Evolutionary conservation across 2,329 filamentous ascomycete genomes (phyloP), one percentile per base, ranked within the genome.

Genomic region (Fusarium pininemorale): DNA sequence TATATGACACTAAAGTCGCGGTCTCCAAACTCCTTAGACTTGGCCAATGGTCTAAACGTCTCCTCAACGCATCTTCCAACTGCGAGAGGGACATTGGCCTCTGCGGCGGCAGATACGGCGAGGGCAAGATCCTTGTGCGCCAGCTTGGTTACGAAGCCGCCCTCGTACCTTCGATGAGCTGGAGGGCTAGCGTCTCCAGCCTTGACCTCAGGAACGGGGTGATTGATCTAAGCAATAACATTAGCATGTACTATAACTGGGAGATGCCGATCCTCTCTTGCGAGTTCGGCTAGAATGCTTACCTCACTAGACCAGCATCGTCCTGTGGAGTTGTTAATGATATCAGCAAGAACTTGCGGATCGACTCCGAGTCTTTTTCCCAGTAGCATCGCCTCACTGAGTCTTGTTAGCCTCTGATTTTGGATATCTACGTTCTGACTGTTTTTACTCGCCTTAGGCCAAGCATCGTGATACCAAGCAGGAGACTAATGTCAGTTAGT

Each of bases 91-190:
- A 58, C 55, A 28, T 45, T 22, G 8, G 41, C 55, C 18, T 38
- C 55, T 13, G 3, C 10, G 9, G 55, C 55, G 5, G 55, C 55
- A 2, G 55, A 44, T 3, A 45, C 28, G 1, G 55, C 55, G 16
- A 58, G 41, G 7, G 55, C 55, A 22, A 58, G 55, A 8, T 58
- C 55, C 39, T 58, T 58, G 14, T 58, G 55, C 26, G 55, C 55
- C 12, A 58, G 16, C 28, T 58, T 58, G 5, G 55, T 58, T 2
- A 58, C 30, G 8, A 58, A 58, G 13, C 55, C 41, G 22, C 54
- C 54, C 22, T 44, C 41, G 28, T 57, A 57, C 5, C 26, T 8
- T 5, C 41, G 54, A 7, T 35, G 28, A 22, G 12, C 13, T 5
- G 55, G 55, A 26, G 55, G 41, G 41, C 39, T 58, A 28, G 22